These are phyloP conservation scores for Ottelia alismoides DNA, from an alignment of 106 monocot species.

Conservation along the genomic window DNA sequence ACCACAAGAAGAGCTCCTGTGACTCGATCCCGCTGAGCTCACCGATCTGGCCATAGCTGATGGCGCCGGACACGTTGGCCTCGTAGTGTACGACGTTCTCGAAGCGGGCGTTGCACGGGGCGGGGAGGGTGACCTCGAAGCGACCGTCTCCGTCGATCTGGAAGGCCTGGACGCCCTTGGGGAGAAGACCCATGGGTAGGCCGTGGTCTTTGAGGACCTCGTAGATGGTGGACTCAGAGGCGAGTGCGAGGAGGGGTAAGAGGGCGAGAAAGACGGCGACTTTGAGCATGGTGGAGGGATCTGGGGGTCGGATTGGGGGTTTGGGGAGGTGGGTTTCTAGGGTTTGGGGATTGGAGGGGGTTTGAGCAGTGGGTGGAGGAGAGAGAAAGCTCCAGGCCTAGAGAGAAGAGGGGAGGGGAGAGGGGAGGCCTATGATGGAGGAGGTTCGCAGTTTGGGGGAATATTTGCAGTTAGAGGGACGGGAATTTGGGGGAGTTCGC, in stretches of 20 bases:
- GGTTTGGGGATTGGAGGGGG: neutral
- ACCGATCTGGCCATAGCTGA: constrained; percentile 20
- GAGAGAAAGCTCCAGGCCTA: too few species aligned
- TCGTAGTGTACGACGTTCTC: constrained; percentile 25
- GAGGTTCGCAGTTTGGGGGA: too few species aligned
- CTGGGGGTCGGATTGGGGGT: neutral
- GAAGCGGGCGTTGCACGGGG: constrained; percentile 16
- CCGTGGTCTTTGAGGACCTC: constrained; percentile 14
- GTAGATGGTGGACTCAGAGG: constrained; percentile 6
- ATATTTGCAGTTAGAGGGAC: too few species aligned
- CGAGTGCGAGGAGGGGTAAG: neutral
- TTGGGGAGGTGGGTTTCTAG: neutral
- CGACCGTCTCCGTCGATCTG: constrained; percentile 2
- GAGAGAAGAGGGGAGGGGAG: constrained; percentile 1
- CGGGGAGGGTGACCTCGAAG: constrained; percentile 10
- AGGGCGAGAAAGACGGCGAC: neutral
- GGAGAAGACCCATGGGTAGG: constrained; percentile 21
- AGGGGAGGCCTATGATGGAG: too few species aligned
- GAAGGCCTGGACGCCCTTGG: constrained; percentile 10
- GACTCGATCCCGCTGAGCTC: constrained; percentile 15
- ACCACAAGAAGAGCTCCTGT: constrained; percentile 30
- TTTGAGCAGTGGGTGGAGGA: neutral
- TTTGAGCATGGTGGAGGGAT: neutral
- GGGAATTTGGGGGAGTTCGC: too few species aligned
- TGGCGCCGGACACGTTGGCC: constrained; percentile 12